These are phyloP conservation scores for Mimosa pudica DNA, from an alignment of 306 rosid genomes.

Conservation along the genomic window DNA sequence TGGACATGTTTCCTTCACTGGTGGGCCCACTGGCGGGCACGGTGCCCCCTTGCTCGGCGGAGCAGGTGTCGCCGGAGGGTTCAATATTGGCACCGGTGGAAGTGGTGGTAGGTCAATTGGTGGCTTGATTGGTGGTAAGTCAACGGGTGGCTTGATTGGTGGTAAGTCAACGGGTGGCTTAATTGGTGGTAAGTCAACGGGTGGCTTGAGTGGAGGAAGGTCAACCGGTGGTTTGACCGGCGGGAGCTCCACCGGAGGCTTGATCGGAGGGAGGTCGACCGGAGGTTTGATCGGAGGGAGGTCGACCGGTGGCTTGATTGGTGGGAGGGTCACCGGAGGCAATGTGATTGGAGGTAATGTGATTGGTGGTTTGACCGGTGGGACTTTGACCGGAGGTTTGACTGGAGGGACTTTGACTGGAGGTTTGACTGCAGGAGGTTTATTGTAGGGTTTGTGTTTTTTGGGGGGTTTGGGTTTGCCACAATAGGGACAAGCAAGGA, in stretches of 20 bases:
- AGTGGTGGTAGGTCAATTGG: constrained; percentile 29
- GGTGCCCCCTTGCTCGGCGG: neutral
- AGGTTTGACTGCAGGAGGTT: constrained; percentile 40
- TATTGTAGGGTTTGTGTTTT: constrained; percentile 39
- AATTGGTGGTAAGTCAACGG: neutral
- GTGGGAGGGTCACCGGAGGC: neutral
- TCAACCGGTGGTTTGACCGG: neutral
- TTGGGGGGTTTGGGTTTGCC: constrained; percentile 56
- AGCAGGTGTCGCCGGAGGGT: neutral
- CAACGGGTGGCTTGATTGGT: neutral
- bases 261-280: neutral
- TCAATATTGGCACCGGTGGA: constrained; percentile 12
- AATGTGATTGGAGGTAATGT: neutral
- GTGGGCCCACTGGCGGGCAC: neutral
- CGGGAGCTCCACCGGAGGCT: neutral
- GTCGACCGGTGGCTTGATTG: neutral
- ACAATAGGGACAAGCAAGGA: constrained; percentile 68
- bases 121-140: constrained; percentile 32
- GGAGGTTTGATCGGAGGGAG: neutral
- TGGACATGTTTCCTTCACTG: constrained; percentile 60
- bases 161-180: neutral
- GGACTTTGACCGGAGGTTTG: neutral
- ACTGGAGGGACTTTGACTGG: neutral
- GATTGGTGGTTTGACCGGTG: constrained; percentile 39
- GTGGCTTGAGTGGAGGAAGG: neutral